Evolutionary conservation across 2,329 filamentous ascomycete species (phyloP), one percentile per base, ranked within the genome.

Genomic region (Drechslerella stenobrocha): DNA sequence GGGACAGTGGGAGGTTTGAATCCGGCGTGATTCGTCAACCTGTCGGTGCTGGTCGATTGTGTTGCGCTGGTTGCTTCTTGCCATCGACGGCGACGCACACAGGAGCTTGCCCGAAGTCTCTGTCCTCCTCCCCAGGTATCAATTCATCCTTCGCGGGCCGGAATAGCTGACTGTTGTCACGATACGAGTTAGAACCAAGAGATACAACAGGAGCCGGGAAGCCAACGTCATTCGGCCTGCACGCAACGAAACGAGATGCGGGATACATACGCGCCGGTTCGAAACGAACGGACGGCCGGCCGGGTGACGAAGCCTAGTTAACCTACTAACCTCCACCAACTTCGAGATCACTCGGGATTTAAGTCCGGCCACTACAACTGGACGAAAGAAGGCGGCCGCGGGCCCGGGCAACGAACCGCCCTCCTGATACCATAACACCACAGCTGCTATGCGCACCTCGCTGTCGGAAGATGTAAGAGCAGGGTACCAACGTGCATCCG

Each of bases 161-260:
- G n/a, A n/a, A n/a, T n/a, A n/a, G n/a, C n/a, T n/a, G n/a, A n/a
- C n/a, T n/a, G n/a, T n/a, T n/a, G n/a, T n/a, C n/a, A n/a, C n/a
- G n/a, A n/a, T n/a, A n/a, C n/a, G 11, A 37, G 34, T 15, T 37
- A 37, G 9, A 18, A 42, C 3, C 37, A 18, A 42, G 37, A n/a
- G 37, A 42, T 42, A 42, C 37, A 3, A 42, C 37, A 18, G 37
- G 22, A 20, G 37, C 37, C 37, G 37, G 37, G 22, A 42, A 42
- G 37, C 37, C n/a, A 42, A 42, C 37, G 37, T 42, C 37, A 42
- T 42, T 42, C 15, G 37, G 37, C 15, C 37, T 42, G 37, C 37
- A 42, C 15, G 37, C 37, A 42, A 20, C 15, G 37, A 20, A 18
- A 42, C 37, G 37, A 42, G 37, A 18, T 18, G 15, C 37, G 8